These are phyloP conservation scores for Ophiocordyceps sinensis DNA, from an alignment of 2,329 filamentous ascomycete genomes.

Conservation along the genomic window DNA sequence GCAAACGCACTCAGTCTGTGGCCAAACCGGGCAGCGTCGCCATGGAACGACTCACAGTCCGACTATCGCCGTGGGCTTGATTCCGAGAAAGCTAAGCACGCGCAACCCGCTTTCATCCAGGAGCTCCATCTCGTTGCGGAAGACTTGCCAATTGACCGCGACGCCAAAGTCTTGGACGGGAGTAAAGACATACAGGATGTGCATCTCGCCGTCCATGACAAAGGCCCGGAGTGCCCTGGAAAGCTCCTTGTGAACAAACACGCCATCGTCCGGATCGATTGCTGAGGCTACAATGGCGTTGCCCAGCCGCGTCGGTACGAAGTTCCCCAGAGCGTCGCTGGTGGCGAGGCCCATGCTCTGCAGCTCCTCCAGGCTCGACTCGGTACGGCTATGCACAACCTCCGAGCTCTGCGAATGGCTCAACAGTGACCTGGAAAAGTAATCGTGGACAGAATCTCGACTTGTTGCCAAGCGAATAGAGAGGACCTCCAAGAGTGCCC, in stretches of 20 bases:
- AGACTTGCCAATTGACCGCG: conserved; percentile 56
- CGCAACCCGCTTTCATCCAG: conserved; percentile 59
- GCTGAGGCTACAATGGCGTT: conserved; percentile 59
- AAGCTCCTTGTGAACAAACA: conserved; percentile 59
- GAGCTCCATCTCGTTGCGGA: conserved; percentile 53
- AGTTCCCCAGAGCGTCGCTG: conserved; percentile 33
- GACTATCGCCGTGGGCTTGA: conserved; percentile 53
- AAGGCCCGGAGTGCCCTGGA: conserved; percentile 54
- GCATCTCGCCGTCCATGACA: conserved; percentile 71
- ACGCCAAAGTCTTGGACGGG: conserved; percentile 46
- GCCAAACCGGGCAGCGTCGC: neutral
- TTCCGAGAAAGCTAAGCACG: conserved; percentile 51
- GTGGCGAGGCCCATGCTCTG: conserved; percentile 39
- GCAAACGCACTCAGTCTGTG: neutral
- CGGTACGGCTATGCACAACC: conserved; percentile 37
- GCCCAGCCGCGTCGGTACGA: conserved; percentile 49
- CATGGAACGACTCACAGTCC: conserved; percentile 37
- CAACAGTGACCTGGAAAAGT: conserved; percentile 53
- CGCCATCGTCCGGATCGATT: conserved; percentile 58
- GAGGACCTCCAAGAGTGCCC: conserved; percentile 58
- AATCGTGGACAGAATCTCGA: conserved; percentile 49
- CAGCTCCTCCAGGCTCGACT: conserved; percentile 45
- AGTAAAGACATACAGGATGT: conserved; percentile 64
- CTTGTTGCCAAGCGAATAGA: conserved; percentile 54
- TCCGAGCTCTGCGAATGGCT: conserved; percentile 38